Evolutionary conservation across 257 asterid species (phyloP), one percentile per base, ranked within the genome.

Genomic region (Parsonsia alboflavescens): DNA sequence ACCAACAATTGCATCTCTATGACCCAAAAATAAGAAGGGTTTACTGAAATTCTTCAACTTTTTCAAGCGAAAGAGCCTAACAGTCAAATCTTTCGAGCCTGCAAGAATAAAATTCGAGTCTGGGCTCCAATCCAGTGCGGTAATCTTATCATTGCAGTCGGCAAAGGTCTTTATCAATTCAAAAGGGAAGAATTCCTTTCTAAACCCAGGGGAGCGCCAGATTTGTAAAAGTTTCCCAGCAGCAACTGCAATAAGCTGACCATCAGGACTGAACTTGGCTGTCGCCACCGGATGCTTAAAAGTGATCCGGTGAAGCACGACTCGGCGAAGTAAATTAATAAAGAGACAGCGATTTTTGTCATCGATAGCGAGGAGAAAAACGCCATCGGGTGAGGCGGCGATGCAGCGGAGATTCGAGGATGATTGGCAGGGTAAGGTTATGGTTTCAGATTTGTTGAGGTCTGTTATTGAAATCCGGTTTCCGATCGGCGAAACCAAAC

Each of bases 171-270:
- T 84, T 65, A 92, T 71, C 89, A 95, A 75, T 80, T 95, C 96
- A 52, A 95, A 95, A 1, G 99, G 98, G 81, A 89, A 95, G 73
- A 95, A 92, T 22, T 92, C 99, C 83, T 88, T 90, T 50, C 77
- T 88, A 45, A 95, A 95, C 19, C 98, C 98, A 10, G 98, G 98
- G 1, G 96, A 85, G 26, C 97, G 93, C 98, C 98, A 95, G 53
- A 95, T 74, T 81, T 95, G 97, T n/a, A 95, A 85, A 42, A 90
- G 88, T 82, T 92, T 95, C 36, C 98, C 99, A 3, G 92, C 91
- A 3, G 96, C 96, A 17, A 95, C 90, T 2, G 98, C 98, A 28
- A 95, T 92, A 68, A 90, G 79, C 16, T 77, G 77, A 0, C 97
- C 97, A 58, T 95, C 86, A 6, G 97, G 97, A 72, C 98, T 90